These are phyloP conservation scores for Dalbergia cochinchinensis DNA, from an alignment of 306 rosid genomes.

Conservation along the genomic window DNA sequence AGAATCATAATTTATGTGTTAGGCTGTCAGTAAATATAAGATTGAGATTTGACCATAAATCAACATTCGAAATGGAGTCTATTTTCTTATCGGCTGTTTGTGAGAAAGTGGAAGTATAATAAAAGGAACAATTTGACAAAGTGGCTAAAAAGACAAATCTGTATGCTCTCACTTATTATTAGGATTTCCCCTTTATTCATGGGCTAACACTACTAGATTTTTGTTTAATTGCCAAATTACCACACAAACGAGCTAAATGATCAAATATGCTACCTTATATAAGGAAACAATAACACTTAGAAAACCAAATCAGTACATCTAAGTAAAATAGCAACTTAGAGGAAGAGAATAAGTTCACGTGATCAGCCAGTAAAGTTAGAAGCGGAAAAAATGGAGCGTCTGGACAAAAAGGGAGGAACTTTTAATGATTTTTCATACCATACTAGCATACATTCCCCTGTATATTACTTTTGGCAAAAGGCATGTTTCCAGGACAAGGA, in stretches of 20 bases:
- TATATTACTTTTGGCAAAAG: slow-evolving; percentile 18
- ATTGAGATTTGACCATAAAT: slow-evolving; percentile 37
- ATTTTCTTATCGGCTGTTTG: slow-evolving; percentile 28
- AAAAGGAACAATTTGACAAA: slow-evolving; percentile 10
- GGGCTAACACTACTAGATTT: not conserved
- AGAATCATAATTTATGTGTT: slow-evolving; percentile 15
- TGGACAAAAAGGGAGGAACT: slow-evolving; percentile 24
- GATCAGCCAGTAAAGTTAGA: slow-evolving; percentile 40
- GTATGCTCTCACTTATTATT: not conserved
- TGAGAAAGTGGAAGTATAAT: slow-evolving; percentile 9
- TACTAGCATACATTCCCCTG: slow-evolving; percentile 16
- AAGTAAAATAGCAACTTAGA: not conserved
- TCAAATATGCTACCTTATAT: slow-evolving; percentile 18
- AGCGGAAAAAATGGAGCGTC: not conserved
- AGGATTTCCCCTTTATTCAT: not conserved
- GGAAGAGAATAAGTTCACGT: slow-evolving; percentile 27
- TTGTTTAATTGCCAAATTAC: slow-evolving; percentile 21
- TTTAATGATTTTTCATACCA: not conserved
- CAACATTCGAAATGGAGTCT: slow-evolving; percentile 15
- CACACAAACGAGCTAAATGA: slow-evolving; percentile 14
- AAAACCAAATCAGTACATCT: not conserved
- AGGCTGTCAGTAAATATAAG: slow-evolving; percentile 5
- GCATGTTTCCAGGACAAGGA: not conserved
- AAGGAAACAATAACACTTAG: not conserved
- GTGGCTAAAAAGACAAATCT: slow-evolving; percentile 40